These are phyloP conservation scores for Tuber microsphaerosporum DNA, from an alignment of 495 filamentous ascomycete genomes.

Conservation along the genomic window DNA sequence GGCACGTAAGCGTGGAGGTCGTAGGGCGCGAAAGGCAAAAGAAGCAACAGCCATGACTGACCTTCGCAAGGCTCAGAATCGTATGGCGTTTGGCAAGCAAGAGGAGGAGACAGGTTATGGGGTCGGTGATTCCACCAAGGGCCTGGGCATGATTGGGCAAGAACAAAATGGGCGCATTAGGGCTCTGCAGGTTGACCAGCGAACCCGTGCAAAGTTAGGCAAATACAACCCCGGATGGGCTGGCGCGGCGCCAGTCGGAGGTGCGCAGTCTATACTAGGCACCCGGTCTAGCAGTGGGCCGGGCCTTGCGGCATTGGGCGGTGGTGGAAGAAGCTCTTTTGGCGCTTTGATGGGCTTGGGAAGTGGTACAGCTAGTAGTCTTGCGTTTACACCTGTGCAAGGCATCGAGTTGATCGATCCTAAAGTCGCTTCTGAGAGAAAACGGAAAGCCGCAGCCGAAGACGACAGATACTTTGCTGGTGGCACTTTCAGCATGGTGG, in stretches of 20 bases:
- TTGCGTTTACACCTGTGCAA: constrained; percentile 91
- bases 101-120: constrained; percentile 93
- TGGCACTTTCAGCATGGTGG: constrained; percentile 89
- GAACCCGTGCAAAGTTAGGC: constrained; percentile 82
- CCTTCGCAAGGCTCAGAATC: constrained; percentile 89
- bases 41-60: constrained; percentile 97
- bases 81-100: constrained; percentile 92
- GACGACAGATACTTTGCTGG: constrained; percentile 94
- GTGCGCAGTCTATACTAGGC: constrained; percentile 56
- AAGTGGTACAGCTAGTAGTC: constrained; percentile 72
- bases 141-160: constrained; percentile 91
- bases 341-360: constrained; percentile 47
- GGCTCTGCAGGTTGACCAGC: constrained; percentile 80
- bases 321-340: constrained; percentile 52
- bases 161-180: constrained; percentile 79
- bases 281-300: constrained; percentile 51
- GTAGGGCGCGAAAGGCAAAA: constrained; percentile 89
- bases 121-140: constrained; percentile 73
- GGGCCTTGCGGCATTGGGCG: constrained; percentile 66
- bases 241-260: constrained; percentile 58
- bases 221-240: constrained; percentile 98
- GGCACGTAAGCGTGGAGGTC: constrained; percentile 82
- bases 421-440: constrained; percentile 74
- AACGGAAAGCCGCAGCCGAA: constrained; percentile 81
- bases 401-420: constrained; percentile 94